Conservation (phyloP, 768 basidiomycete species). For the Lentinula guzmanii region DNA sequence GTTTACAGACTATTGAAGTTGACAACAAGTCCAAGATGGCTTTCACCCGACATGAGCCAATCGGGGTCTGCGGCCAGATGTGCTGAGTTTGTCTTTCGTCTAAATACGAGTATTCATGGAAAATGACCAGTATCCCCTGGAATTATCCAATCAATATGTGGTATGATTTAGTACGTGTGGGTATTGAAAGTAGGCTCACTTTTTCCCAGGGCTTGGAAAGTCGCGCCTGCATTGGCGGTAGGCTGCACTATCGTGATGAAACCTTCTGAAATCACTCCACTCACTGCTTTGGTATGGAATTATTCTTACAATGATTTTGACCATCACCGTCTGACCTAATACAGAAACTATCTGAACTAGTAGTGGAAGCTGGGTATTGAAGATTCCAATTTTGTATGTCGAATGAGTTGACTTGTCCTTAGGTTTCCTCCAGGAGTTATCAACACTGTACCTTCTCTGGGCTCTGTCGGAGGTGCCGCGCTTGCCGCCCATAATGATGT, state of each 20-base stretch:
- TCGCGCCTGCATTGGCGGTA: conserved; percentile 85
- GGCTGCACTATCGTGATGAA: conserved; percentile 96
- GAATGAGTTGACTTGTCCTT: not conserved
- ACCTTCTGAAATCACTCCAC: conserved; percentile 81
- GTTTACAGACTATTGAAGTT: conserved; percentile 63
- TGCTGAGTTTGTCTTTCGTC: not conserved
- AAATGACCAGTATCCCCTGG: conserved; percentile 62
- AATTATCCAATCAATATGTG: conserved; percentile 90
- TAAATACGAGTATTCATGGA: not conserved
- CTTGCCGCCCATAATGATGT: conserved; percentile 78
- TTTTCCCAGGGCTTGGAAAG: conserved; percentile 72
- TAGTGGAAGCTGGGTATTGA: conserved; percentile 76
- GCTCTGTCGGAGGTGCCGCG: conserved; percentile 78
- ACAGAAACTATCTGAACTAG: conserved; percentile 77
- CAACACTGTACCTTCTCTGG: conserved; percentile 85
- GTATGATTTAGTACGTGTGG: conserved; percentile 26
- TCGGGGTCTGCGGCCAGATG: conserved; percentile 94
- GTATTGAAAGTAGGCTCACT: not conserved
- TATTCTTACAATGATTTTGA: not conserved
- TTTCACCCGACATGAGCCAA: conserved; percentile 84
- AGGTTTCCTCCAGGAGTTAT: conserved; percentile 90
- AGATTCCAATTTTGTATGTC: not conserved
- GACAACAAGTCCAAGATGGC: conserved; percentile 77
- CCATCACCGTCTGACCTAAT: conserved; percentile 5
- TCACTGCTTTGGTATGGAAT: conserved; percentile 63